Percentiles rank a stretch among this genome's conserved stretches.
phyloP scores from a whole-genome alignment of 2,329 filamentous ascomycete species.

The Paraphoma chrysanthemicola region DNA sequence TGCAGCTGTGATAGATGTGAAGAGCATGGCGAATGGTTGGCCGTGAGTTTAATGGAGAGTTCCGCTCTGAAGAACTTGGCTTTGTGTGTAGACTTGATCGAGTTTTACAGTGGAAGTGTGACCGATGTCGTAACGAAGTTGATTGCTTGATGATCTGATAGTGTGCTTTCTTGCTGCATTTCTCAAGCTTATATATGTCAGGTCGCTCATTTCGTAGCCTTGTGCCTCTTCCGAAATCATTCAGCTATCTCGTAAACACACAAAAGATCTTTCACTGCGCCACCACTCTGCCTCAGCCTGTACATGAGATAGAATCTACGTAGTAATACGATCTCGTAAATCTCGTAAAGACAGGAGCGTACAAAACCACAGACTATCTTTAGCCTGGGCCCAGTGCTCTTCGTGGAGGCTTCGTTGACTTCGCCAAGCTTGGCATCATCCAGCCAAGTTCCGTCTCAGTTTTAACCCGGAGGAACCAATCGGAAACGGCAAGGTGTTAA shows the following conservation, averaged over 20 bases:
- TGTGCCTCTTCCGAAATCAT: neutral
- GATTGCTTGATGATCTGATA: neutral
- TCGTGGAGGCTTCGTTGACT: neutral
- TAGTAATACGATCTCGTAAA: neutral
- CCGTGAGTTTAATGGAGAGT: too few species aligned
- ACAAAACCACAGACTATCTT: neutral
- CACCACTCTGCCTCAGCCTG: neutral
- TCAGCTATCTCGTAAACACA: neutral
- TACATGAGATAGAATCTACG: neutral
- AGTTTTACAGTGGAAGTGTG: neutral
- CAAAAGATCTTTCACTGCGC: neutral
- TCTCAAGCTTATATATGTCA: neutral
- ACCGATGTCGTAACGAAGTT: neutral
- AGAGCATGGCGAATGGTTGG: conserved; percentile 9
- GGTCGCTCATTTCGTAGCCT: neutral
- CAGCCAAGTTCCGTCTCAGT: neutral
- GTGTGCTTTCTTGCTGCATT: neutral
- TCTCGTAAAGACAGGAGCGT: neutral
- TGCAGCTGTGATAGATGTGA: conserved; percentile 8
- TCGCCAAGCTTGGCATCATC: neutral
- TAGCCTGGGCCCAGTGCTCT: neutral
- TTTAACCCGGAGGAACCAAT: too few species aligned
- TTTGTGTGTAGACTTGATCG: too few species aligned
- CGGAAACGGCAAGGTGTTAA: neutral
- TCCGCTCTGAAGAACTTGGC: too few species aligned